A percentile compares a stretch with the other conserved stretches of the same genome.
Evolutionary conservation across 768 basidiomycete species (phyloP).

Genomic region (Mycena filopes): DNA sequence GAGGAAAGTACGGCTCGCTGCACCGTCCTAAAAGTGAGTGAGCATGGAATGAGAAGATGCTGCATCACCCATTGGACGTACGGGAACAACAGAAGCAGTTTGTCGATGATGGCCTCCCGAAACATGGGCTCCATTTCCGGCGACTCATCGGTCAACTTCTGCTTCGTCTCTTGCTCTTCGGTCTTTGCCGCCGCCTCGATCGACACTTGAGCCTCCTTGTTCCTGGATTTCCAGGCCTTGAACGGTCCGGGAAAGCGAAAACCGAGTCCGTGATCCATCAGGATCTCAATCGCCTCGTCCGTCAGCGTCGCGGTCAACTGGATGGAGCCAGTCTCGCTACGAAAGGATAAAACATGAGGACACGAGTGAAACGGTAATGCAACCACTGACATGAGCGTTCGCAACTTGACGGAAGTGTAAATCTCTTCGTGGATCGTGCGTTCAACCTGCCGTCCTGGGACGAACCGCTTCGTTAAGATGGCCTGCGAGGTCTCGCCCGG

Average conservation of each 20-base stretch:
- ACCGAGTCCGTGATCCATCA: conserved; percentile 42
- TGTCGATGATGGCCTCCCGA: conserved; percentile 39
- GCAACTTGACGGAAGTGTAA: conserved; percentile 30
- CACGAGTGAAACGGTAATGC: neutral
- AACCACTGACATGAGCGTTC: conserved; percentile 34
- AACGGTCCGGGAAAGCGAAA: conserved; percentile 39
- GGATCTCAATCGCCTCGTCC: conserved; percentile 38
- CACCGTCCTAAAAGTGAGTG: conserved; percentile 11
- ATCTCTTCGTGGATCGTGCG: conserved; percentile 1
- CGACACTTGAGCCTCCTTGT: neutral
- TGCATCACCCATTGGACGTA: neutral
- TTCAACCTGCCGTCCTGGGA: conserved; percentile 16
- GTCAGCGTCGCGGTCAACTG: conserved; percentile 36
- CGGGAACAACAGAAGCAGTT: conserved; percentile 31
- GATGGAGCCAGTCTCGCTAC: conserved; percentile 39
- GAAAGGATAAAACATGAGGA: neutral
- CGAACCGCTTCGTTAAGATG: conserved; percentile 47
- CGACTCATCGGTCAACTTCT: conserved; percentile 18
- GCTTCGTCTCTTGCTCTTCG: conserved; percentile 21
- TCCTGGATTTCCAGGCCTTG: conserved; percentile 37
- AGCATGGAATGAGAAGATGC: neutral
- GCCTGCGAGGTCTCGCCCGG: conserved; percentile 54
- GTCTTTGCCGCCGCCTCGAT: conserved; percentile 1
- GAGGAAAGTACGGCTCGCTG: conserved; percentile 22
- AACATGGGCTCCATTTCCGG: conserved; percentile 31